Conservation (phyloP, 768 basidiomycete species). For the Xerocomus spinulosus region DNA sequence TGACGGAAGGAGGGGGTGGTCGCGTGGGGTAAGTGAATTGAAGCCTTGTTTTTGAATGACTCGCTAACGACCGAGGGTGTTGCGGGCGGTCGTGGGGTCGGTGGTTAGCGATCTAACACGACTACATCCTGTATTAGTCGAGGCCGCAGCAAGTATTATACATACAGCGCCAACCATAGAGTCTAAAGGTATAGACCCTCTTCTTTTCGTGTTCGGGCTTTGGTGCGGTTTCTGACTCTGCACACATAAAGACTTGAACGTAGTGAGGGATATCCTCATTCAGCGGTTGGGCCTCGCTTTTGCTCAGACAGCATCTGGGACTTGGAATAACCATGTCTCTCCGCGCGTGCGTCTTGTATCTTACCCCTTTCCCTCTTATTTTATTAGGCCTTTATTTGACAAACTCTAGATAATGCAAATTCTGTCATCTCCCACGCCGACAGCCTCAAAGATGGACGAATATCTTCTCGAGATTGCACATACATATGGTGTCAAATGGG, state of each 20-base stretch:
- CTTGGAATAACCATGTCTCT: slow-evolving; percentile 53
- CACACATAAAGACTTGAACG: slow-evolving; percentile 47
- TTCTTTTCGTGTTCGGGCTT: background rate
- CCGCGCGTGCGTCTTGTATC: slow-evolving; percentile 34
- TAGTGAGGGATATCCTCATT: slow-evolving; percentile 50
- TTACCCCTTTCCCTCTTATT: background rate
- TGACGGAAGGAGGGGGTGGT: slow-evolving; percentile 11
- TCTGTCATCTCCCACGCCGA: slow-evolving; percentile 48
- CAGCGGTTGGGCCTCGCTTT: slow-evolving; percentile 58
- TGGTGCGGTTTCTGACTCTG: background rate
- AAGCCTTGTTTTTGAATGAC: background rate
- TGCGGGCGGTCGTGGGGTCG: background rate
- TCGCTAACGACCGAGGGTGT: slow-evolving; percentile 1
- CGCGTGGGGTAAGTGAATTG: slow-evolving; percentile 30
- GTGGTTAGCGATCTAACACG: slow-evolving; percentile 27
- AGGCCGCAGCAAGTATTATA: slow-evolving; percentile 67
- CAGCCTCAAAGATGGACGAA: slow-evolving; percentile 51
- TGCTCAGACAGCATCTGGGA: slow-evolving; percentile 45
- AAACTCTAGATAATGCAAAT: slow-evolving; percentile 50
- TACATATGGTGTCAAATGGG: slow-evolving; percentile 54
- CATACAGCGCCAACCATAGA: slow-evolving; percentile 53
- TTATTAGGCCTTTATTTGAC: no score
- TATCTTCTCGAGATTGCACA: slow-evolving; percentile 53
- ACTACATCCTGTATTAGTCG: slow-evolving; percentile 50
- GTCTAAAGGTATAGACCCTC: slow-evolving; percentile 47